Conservation (phyloP, 2,329 filamentous ascomycete genomes). For the Verticillium dahliae region DNA sequence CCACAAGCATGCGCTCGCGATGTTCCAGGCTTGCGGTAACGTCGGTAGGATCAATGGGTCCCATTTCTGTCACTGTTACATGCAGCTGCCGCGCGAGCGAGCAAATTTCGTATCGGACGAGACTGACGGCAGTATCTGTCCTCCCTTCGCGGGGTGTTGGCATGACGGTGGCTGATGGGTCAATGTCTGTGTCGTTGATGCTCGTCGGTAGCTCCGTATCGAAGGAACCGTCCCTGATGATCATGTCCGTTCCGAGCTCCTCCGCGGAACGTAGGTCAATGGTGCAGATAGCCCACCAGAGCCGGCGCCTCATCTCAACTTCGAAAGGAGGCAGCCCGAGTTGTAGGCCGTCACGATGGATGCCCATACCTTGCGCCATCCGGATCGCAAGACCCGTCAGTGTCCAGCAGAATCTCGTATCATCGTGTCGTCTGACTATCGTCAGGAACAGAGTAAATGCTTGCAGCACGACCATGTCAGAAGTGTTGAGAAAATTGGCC, state of each 20-base stretch:
- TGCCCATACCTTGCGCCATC: slow-evolving; percentile 52
- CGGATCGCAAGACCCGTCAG: slow-evolving; percentile 51
- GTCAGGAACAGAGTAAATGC: slow-evolving; percentile 51
- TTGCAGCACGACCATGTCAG: slow-evolving; percentile 50
- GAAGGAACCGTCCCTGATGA: slow-evolving; percentile 31
- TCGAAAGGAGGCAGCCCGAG: slow-evolving; percentile 51
- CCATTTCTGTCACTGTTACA: slow-evolving; percentile 23
- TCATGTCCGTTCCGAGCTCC: slow-evolving; percentile 42
- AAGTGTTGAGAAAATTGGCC: slow-evolving; percentile 50
- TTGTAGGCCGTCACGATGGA: slow-evolving; percentile 48
- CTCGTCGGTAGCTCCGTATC: slow-evolving; percentile 44
- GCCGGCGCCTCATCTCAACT: slow-evolving; percentile 50
- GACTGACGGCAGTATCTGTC: slow-evolving; percentile 43
- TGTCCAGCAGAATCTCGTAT: slow-evolving; percentile 52
- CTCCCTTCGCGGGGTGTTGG: slow-evolving; percentile 41
- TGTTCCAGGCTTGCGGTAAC: slow-evolving; percentile 24
- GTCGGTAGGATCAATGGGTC: slow-evolving; percentile 20
- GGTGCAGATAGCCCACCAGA: slow-evolving; percentile 56
- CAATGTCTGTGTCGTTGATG: slow-evolving; percentile 41
- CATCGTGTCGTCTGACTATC: slow-evolving; percentile 38
- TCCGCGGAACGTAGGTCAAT: slow-evolving; percentile 51
- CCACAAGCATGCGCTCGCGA: slow-evolving; percentile 39
- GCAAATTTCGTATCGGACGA: slow-evolving; percentile 47
- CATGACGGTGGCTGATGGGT: slow-evolving; percentile 36
- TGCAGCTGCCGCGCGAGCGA: slow-evolving; percentile 28